Conservation (phyloP, 495 filamentous ascomycete species). For the Tuber umbilicatum region DNA sequence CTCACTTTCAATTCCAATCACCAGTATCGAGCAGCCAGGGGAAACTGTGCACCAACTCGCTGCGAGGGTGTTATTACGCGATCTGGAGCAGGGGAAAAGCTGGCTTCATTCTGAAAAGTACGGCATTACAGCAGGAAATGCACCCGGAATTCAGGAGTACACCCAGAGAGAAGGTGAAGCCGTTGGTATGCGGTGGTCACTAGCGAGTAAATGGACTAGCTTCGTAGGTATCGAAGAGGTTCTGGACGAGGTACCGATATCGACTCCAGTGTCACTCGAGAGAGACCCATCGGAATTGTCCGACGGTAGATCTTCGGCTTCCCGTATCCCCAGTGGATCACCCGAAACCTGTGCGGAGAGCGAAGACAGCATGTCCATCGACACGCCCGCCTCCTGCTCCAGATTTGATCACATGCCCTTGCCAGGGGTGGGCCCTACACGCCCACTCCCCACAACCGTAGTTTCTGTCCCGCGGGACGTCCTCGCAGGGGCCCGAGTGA, state of each 20-base stretch:
- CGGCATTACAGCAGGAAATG: constrained; percentile 40
- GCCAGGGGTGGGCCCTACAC: not conserved
- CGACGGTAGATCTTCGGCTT: not conserved
- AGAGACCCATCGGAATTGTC: not conserved
- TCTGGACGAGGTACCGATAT: constrained; percentile 22
- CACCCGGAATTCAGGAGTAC: constrained; percentile 51
- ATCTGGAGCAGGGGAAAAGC: constrained; percentile 61
- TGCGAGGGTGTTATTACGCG: constrained; percentile 57
- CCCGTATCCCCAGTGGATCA: not conserved
- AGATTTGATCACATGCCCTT: too few species aligned
- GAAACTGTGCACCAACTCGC: constrained; percentile 66
- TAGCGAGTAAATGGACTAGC: constrained; percentile 60
- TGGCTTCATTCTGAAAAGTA: constrained; percentile 50
- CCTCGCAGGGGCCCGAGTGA: too few species aligned
- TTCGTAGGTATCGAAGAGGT: constrained; percentile 57
- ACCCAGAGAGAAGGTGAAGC: constrained; percentile 58
- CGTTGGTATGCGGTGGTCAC: constrained; percentile 57
- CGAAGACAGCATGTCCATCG: not conserved
- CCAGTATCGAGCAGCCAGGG: constrained; percentile 45
- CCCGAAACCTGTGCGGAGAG: not conserved
- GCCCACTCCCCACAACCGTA: not conserved
- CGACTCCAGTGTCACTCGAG: not conserved
- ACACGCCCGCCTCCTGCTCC: not conserved
- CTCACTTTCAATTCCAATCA: constrained; percentile 56
- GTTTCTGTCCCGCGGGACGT: not conserved